Evolutionary conservation across 2,329 filamentous ascomycete species (phyloP).

Genomic region (Helotiales sp.): DNA sequence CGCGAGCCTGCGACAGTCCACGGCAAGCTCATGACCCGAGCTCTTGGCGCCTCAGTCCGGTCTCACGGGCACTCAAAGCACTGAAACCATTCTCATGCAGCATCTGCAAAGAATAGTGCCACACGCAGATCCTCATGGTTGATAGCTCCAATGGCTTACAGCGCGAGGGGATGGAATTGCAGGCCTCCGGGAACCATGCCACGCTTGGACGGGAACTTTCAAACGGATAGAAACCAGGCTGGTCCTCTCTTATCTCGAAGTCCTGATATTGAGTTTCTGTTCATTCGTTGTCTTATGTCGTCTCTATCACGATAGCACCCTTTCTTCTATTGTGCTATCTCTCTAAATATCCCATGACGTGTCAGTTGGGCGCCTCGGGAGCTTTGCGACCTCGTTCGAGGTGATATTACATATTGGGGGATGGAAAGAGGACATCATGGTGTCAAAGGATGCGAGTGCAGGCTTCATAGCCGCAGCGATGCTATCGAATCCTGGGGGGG

Average conservation of each 20-base stretch:
- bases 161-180: background rate
- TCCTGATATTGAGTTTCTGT: slow-evolving; percentile 2
- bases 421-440: slow-evolving; percentile 7
- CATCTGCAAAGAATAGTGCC: slow-evolving; percentile 5
- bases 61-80: slow-evolving; percentile 6
- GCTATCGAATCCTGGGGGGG: slow-evolving; percentile 5
- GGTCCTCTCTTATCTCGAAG: background rate
- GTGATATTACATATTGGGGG: slow-evolving; percentile 4
- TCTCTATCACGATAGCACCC: background rate
- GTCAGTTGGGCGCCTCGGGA: slow-evolving; percentile 6
- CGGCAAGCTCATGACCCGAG: background rate
- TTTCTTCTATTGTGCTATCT: background rate
- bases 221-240: slow-evolving; percentile 6
- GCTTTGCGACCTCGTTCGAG: slow-evolving; percentile 18
- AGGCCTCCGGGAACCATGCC: background rate
- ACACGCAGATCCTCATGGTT: slow-evolving; percentile 3
- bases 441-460: slow-evolving; percentile 2
- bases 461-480: slow-evolving; percentile 1
- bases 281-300: background rate
- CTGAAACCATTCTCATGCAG: slow-evolving; percentile 12
- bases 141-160: background rate
- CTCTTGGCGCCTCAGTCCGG: slow-evolving; percentile 4
- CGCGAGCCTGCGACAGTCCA: background rate
- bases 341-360: slow-evolving; percentile 15
- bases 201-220: slow-evolving; percentile 8